Evolutionary conservation across 108 stramenopile species (phyloP).

Genomic region (Cyclostephanos invisitatus): DNA sequence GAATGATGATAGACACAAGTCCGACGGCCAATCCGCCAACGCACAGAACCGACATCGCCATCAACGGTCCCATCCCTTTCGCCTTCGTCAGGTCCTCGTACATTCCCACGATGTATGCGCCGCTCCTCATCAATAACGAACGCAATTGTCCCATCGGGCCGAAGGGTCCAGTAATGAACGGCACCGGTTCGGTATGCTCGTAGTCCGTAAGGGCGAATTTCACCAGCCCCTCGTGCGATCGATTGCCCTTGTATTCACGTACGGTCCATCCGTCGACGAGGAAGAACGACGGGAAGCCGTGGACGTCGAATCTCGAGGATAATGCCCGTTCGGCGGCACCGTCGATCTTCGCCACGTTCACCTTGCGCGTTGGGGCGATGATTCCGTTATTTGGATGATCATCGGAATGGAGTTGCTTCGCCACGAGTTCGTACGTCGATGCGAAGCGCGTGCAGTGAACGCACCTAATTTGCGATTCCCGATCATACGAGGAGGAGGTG

Average conservation of each 20-base stretch:
- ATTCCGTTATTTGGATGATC: background rate
- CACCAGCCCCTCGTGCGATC: constrained; percentile 58
- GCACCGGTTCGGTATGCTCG: constrained; percentile 31
- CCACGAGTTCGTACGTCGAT: constrained; percentile 60
- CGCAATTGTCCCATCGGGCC: constrained; percentile 81
- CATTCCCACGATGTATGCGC: constrained; percentile 44
- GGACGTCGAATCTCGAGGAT: constrained; percentile 63
- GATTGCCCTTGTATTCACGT: constrained; percentile 61
- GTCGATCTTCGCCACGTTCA: constrained; percentile 86
- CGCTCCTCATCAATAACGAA: constrained; percentile 54
- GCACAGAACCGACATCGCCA: constrained; percentile 38
- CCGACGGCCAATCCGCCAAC: constrained; percentile 27
- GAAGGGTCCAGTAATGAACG: constrained; percentile 57
- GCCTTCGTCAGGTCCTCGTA: constrained; percentile 48
- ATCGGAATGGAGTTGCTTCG: constrained; percentile 54
- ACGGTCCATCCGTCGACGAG: constrained; percentile 75
- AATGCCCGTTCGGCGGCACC: constrained; percentile 68
- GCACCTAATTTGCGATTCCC: constrained; percentile 44
- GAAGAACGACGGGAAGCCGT: constrained; percentile 79
- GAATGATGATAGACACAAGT: constrained; percentile 28
- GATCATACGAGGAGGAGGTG: background rate
- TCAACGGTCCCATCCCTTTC: constrained; percentile 40
- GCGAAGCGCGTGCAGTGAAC: constrained; percentile 70
- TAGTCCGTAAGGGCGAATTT: constrained; percentile 63
- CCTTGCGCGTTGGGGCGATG: constrained; percentile 28